A percentile compares a stretch with the other conserved stretches of the same genome.
These are phyloP conservation scores for Acer saccharum DNA, from an alignment of 345 rosid species.

Conservation along the genomic window DNA sequence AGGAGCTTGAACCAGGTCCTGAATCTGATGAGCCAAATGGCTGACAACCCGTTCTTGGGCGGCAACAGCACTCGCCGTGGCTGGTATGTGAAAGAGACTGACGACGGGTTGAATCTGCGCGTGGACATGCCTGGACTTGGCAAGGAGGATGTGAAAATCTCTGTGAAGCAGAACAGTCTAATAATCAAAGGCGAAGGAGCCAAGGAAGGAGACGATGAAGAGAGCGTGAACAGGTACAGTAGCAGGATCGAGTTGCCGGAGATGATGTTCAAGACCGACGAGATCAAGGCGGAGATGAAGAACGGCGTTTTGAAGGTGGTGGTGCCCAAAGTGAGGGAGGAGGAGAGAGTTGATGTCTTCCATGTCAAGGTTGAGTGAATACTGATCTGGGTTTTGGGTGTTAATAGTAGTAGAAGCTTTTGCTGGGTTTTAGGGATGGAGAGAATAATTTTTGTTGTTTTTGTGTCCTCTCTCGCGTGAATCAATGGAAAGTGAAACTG, in stretches of 20 bases:
- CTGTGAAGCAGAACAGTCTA: conserved; percentile 58
- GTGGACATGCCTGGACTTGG: conserved; percentile 63
- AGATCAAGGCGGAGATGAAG: conserved; percentile 90
- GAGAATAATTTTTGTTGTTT: no score
- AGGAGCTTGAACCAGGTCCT: conserved; percentile 66
- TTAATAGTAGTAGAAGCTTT: not conserved
- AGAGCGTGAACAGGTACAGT: conserved; percentile 41
- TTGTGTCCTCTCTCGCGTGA: no score
- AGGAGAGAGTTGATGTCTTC: conserved; percentile 52
- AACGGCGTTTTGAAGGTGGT: conserved; percentile 75
- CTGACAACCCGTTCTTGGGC: conserved; percentile 51
- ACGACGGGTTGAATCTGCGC: conserved; percentile 34
- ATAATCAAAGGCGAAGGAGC: conserved; percentile 60
- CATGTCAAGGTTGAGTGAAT: conserved; percentile 45
- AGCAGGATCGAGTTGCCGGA: conserved; percentile 52
- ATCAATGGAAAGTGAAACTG: no score
- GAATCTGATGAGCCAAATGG: conserved; percentile 61
- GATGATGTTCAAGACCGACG: conserved; percentile 40
- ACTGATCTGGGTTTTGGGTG: not conserved
- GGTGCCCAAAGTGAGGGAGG: conserved; percentile 76
- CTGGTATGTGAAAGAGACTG: conserved; percentile 42
- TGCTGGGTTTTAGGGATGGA: no score
- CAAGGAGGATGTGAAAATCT: conserved; percentile 54
- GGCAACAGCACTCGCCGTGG: conserved; percentile 31
- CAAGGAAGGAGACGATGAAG: conserved; percentile 43